These are phyloP conservation scores for Hypoxylon trugodes DNA, from an alignment of 495 filamentous ascomycete genomes.

Conservation along the genomic window DNA sequence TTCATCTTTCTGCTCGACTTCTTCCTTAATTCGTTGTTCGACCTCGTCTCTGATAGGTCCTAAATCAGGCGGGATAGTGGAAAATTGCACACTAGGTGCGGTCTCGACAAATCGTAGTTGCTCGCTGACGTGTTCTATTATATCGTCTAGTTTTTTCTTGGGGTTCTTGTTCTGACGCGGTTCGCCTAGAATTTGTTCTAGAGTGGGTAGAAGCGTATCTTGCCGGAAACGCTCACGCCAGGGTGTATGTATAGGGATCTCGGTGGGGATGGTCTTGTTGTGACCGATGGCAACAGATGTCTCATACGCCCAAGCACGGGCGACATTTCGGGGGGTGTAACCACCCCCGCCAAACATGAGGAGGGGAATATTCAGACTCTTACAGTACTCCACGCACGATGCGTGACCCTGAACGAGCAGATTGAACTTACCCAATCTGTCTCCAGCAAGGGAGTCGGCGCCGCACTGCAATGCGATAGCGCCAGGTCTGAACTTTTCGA, in stretches of 20 bases:
- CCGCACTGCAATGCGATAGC: slow-evolving; percentile 97
- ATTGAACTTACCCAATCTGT: slow-evolving; percentile 94
- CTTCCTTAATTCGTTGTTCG: slow-evolving; percentile 78
- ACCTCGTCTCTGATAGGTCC: slow-evolving; percentile 77
- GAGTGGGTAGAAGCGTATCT: slow-evolving; percentile 79
- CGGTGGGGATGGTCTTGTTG: slow-evolving; percentile 71
- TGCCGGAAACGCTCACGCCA: slow-evolving; percentile 86
- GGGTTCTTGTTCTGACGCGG: slow-evolving; percentile 79
- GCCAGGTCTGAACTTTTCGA: slow-evolving; percentile 78
- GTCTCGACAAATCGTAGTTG: slow-evolving; percentile 85
- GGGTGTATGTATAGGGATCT: slow-evolving; percentile 74
- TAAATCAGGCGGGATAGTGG: slow-evolving; percentile 80
- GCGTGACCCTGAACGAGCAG: slow-evolving; percentile 94
- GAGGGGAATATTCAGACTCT: slow-evolving; percentile 77
- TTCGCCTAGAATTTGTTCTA: slow-evolving; percentile 70
- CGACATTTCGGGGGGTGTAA: slow-evolving; percentile 97
- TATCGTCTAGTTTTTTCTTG: slow-evolving; percentile 73
- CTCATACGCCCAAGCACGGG: slow-evolving; percentile 95
- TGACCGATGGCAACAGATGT: slow-evolving; percentile 88
- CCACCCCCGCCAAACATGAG: slow-evolving; percentile 94
- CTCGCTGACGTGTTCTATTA: slow-evolving; percentile 78
- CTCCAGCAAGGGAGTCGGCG: slow-evolving; percentile 92
- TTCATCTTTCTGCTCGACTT: slow-evolving; percentile 68
- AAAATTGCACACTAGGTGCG: slow-evolving; percentile 87
- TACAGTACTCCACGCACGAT: slow-evolving; percentile 87